A percentile compares a stretch with the other conserved stretches of the same genome.
Evolutionary conservation across 2,329 filamentous ascomycete genomes (phyloP).

Genomic region (Sclerotiophoma versabilis): DNA sequence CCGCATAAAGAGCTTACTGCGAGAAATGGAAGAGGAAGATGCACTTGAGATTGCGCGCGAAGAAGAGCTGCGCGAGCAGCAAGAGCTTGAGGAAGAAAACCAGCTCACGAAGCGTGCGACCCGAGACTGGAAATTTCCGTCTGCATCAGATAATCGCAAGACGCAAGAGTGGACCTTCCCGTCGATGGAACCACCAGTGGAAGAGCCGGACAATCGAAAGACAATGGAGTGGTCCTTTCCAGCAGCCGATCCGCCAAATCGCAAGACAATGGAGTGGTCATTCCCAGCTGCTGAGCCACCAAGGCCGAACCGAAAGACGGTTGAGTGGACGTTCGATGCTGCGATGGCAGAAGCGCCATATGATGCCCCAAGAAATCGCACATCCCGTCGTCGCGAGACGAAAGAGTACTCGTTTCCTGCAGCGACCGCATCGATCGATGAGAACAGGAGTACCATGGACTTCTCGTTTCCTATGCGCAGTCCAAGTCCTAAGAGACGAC

Average conservation of each 20-base stretch:
- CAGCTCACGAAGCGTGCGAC: constrained; percentile 47
- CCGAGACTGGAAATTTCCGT: constrained; percentile 62
- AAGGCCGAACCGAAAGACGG: constrained; percentile 52
- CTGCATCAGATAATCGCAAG: constrained; percentile 44
- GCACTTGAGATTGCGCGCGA: constrained; percentile 45
- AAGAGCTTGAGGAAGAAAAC: constrained; percentile 35
- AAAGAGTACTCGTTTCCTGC: constrained; percentile 41
- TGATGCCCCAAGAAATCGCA: constrained; percentile 39
- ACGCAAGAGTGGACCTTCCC: constrained; percentile 65
- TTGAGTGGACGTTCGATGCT: constrained; percentile 58
- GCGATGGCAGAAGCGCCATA: constrained; percentile 52
- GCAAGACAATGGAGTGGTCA: constrained; percentile 56
- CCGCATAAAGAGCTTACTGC: constrained; percentile 57
- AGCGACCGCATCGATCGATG: constrained; percentile 21
- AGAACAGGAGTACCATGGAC: constrained; percentile 44
- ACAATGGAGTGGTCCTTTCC: constrained; percentile 64
- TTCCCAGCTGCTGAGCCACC: constrained; percentile 50
- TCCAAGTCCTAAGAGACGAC: constrained; percentile 29
- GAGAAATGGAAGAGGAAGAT: constrained; percentile 52
- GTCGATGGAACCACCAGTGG: constrained; percentile 45
- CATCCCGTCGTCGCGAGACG: constrained; percentile 43
- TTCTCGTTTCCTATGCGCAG: constrained; percentile 46
- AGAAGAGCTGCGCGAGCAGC: constrained; percentile 62
- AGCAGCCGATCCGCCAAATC: constrained; percentile 43
- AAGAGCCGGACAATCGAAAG: constrained; percentile 46